Base-by-base conservation (phyloP, 1,284 basidiomycete genomes). In the Sanghuangporus sanghuang region DNA sequence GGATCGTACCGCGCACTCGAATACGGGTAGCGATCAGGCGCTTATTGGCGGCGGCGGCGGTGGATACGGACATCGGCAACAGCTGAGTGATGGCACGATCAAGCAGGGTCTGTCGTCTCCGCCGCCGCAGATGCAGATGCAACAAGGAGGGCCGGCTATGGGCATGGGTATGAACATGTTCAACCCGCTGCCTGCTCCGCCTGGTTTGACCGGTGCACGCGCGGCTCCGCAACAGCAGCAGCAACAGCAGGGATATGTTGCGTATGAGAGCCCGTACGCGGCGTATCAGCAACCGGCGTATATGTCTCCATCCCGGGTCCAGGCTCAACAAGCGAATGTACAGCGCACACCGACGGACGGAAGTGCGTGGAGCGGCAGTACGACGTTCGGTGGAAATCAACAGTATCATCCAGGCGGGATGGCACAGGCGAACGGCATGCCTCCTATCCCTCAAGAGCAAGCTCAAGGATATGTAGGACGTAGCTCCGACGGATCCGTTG, bases 1-100 rank as follows among this genome's bases (percentile, higher is more conserved):
- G 44, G 63, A 59, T n/a, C 63, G 63, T 16, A 64, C 54, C 48
- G 62, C 57, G 56, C 27, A 3, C n/a, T 46, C 56, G 16, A 52
- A 36, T 35, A 36, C 32, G 18, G 35, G 48, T 42, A 64, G 63
- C 40, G 59, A 60, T 6, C 54, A 64, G 44, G 53, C 42, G 18
- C 59, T 64, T 18, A 49, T 61, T n/a, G 44, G 44, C 16, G 44
- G 44, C 44, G 21, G 21, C 21, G 44, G 44, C 21, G 44, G 9
- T n/a, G 44, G 44, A 6, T 46, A 46, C 16, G 61, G 53, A 12
- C 40, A 57, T 57, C 42, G 35, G 6, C 58, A 44, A 23, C 38
- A 39, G 9, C 21, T 57, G 23, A 64, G 59, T 18, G 63, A 64
- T 11, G 59, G 59, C 2, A 61, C 36, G 2, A 53, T 57, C n/a